Conservation (phyloP, 805 yeast genomes). For the Cyberlindnera amylophila region DNA sequence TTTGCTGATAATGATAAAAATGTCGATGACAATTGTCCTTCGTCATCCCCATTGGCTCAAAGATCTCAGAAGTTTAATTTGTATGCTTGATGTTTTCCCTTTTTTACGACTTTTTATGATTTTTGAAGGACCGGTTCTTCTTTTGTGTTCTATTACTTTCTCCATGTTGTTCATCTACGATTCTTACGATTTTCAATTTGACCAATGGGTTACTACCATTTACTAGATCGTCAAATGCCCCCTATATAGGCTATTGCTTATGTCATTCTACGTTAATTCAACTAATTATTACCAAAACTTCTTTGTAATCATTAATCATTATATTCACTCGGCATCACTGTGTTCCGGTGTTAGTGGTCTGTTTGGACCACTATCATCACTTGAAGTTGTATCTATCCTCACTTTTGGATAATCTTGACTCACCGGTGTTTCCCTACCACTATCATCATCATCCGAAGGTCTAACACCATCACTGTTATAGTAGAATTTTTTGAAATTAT, state of each 20-base stretch:
- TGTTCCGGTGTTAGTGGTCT: conserved; percentile 19
- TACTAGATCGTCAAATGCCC: not conserved
- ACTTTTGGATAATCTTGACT: not conserved
- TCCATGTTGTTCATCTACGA: not conserved
- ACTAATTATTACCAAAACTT: too few species aligned
- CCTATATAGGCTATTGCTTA: too few species aligned
- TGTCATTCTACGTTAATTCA: not conserved
- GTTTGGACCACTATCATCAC: not conserved
- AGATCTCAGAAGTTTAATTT: conserved; percentile 19
- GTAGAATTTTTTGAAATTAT: conserved; percentile 14
- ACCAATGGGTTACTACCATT: not conserved
- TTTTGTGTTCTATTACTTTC: not conserved
- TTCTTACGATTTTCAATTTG: not conserved
- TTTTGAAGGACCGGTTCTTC: not conserved
- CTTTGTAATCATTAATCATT: not conserved
- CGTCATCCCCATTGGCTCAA: conserved; percentile 20
- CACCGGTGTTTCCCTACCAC: not conserved
- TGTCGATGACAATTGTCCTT: conserved; percentile 10
- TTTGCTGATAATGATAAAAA: conserved; percentile 2
- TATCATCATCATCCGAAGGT: conserved; percentile 14
- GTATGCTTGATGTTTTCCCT: conserved; percentile 2
- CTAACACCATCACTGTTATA: conserved; percentile 15
- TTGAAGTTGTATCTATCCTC: not conserved
- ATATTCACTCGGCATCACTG: conserved; percentile 15
- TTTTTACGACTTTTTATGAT: not conserved